Base-by-base conservation (phyloP, 768 basidiomycete genomes). In the Chalciporus piperatus region DNA sequence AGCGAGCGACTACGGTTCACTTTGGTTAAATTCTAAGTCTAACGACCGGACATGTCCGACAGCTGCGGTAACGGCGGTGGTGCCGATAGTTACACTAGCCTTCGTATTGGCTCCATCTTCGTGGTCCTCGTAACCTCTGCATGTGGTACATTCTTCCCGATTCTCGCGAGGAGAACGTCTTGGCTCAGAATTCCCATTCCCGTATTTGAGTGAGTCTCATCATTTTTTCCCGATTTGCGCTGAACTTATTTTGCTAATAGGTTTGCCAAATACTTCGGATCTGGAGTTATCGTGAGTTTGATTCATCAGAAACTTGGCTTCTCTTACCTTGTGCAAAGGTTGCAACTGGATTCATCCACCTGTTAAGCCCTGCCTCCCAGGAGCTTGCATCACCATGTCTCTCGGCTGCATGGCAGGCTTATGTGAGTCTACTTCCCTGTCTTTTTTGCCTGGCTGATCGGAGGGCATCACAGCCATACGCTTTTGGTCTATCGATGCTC, bases 191-290 rank as follows among this genome's bases (percentile, higher is more conserved):
- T 64, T 37, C 55, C 60, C 37, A 45, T 6, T 43, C 50, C 64
- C 33, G 68, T 85, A 3, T 92, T 89, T 53, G 85, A 94, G 89
- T 90, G 48, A 25, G 87, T 57, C 19, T 35, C 37, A n/a, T 33
- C 3, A 1, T 70, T 1, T 45, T 14, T 32, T 19, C 12, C 30
- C 6, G n/a, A 12, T 23, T 4, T 14, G 3, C 13, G 7, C 27
- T n/a, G 10, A 56, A 3, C 46, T 61, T 11, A 62, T 48, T 41
- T 23, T 27, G 9, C 38, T 16, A 20, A 17, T 51, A 89, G 87
- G 45, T 90, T 93, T 65, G 85, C 89, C 28, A 93, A 92, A 69
- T 92, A 87, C 67, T 94, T 95, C 69, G 92, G 92, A 23, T 92
- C 89, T 13, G 92, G 92, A 22, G 88, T 92, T 44, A 91, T 92